phyloP scores from a whole-genome alignment of 345 rosid genomes.

The Erucastrum elatum region DNA sequence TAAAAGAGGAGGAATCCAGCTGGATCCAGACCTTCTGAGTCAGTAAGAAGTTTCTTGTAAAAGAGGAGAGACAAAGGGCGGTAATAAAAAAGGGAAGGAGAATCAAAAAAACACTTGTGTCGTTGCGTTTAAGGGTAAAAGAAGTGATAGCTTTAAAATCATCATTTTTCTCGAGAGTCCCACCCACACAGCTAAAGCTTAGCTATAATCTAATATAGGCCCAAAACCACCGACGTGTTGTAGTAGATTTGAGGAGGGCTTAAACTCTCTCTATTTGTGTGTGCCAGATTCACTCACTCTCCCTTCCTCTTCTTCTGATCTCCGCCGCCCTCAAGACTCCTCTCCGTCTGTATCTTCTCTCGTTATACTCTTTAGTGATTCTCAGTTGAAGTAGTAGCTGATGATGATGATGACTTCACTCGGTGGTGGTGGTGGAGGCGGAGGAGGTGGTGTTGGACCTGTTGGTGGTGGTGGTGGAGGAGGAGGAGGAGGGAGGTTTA shows the following conservation, averaged over 20 bases:
- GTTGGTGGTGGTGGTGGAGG: slow-evolving; percentile 23
- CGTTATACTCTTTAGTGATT: neutral
- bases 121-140: neutral
- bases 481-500: slow-evolving; percentile 53
- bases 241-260: slow-evolving; percentile 17
- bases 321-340: slow-evolving; percentile 27
- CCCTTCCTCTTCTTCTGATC: slow-evolving; percentile 1
- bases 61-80: slow-evolving; percentile 8
- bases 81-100: slow-evolving; percentile 17
- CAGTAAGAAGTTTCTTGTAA: slow-evolving; percentile 26
- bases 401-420: slow-evolving; percentile 48
- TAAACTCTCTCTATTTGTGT: slow-evolving; percentile 13
- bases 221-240: slow-evolving; percentile 39
- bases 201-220: no score
- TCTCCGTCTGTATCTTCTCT: neutral
- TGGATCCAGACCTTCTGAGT: slow-evolving; percentile 39
- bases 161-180: slow-evolving; percentile 8
- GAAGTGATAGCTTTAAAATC: neutral
- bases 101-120: neutral
- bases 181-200: slow-evolving; percentile 7
- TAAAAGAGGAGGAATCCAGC: slow-evolving; percentile 32
- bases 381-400: neutral
- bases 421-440: slow-evolving; percentile 43
- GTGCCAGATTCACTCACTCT: slow-evolving; percentile 21
- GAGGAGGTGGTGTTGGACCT: slow-evolving; percentile 52